Conservation (phyloP, 495 filamentous ascomycete genomes). For the Aspergillus homomorphus region DNA sequence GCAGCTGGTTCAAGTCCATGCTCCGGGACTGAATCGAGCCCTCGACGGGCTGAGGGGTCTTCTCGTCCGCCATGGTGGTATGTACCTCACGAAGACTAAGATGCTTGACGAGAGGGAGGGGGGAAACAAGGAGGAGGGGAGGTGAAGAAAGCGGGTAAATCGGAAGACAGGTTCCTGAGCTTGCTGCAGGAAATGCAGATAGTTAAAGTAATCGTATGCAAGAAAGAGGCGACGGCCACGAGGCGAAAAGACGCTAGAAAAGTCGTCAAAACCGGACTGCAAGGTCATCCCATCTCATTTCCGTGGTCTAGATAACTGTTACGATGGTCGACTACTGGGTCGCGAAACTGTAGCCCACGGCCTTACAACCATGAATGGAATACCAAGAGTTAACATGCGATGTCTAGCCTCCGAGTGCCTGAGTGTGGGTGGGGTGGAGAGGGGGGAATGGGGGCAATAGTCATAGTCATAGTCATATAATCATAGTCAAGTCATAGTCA, state of each 20-base stretch:
- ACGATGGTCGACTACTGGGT: not conserved
- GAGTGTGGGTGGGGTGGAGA: not conserved
- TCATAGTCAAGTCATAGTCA: too few relatives aligned
- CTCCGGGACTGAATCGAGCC: not conserved
- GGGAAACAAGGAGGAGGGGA: not conserved
- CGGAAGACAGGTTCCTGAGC: not conserved
- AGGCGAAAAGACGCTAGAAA: not conserved
- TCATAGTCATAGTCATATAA: not conserved
- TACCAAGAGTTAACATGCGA: not conserved
- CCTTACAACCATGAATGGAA: not conserved
- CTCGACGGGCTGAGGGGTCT: not conserved
- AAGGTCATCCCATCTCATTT: not conserved
- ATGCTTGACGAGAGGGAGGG: not conserved
- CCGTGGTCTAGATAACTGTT: not conserved
- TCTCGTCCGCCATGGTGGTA: constrained; percentile 1
- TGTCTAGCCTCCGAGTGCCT: not conserved
- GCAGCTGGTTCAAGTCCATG: constrained; percentile 17
- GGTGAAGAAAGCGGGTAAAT: not conserved
- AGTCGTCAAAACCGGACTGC: not conserved
- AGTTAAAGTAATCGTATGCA: not conserved
- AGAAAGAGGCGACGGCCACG: not conserved
- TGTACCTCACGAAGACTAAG: not conserved
- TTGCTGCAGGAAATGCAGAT: not conserved
- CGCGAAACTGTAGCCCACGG: not conserved
- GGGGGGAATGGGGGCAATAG: not conserved